Evolutionary conservation across 805 yeast genomes (phyloP).

Genomic region (Yarrowia deformans): DNA sequence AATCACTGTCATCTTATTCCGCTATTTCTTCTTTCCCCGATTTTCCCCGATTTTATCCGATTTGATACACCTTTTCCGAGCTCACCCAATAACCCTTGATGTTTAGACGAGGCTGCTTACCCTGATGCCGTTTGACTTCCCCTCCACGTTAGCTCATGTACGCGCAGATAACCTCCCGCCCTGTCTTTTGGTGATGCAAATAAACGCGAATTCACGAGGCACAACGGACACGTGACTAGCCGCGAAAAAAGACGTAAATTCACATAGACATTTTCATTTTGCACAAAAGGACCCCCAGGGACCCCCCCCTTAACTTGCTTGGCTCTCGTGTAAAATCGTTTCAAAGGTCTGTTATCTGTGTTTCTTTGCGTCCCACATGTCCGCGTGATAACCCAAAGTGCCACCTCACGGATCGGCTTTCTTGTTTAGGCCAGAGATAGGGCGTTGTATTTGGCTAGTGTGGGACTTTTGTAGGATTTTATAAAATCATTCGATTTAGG

Average conservation of each 20-base stretch:
- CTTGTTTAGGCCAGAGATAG: constrained; percentile 10
- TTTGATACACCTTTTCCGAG: background rate
- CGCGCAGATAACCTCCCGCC: constrained; percentile 34
- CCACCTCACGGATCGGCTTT: constrained; percentile 21
- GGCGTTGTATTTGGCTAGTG: background rate
- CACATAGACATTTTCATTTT: constrained; percentile 8
- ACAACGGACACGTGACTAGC: constrained; percentile 3
- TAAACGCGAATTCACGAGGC: constrained; percentile 27
- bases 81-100: background rate
- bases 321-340: constrained; percentile 15
- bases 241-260: constrained; percentile 7
- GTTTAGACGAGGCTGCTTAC: background rate
- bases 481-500: background rate
- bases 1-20: background rate
- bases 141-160: constrained; percentile 20
- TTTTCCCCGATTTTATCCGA: background rate
- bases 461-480: background rate
- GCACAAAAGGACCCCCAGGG: constrained; percentile 39
- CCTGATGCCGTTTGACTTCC: constrained; percentile 22
- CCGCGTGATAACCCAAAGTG: constrained; percentile 25
- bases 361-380: constrained; percentile 18
- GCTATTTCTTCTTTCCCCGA: background rate
- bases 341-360: constrained; percentile 23
- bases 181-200: constrained; percentile 33
- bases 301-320: constrained; percentile 30